Evolutionary conservation across 2,329 filamentous ascomycete genomes (phyloP), one percentile per base, ranked within the genome.

Genomic region (Bipolaris zeicola): DNA sequence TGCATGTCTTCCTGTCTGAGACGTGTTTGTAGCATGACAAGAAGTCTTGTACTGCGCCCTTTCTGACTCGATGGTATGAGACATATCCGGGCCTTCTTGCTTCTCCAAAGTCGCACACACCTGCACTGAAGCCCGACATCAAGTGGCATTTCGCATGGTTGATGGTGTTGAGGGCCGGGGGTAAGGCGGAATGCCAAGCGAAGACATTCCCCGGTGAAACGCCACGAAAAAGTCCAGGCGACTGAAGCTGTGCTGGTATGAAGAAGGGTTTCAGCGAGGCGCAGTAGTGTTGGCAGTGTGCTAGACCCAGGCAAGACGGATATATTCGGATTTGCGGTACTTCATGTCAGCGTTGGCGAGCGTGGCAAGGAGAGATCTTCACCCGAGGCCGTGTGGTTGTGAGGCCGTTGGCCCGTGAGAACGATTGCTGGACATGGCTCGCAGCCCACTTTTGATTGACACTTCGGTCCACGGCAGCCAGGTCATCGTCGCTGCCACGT

Each of bases 371-470:
- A 22, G 22, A 2, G 33, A 47, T 47, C 22, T 16, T 33, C 44
- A 13, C 6, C 22, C 26, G 26, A 26, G 24, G 28, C 38, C 11
- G 31, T 20, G 24, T 16, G 14, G n/a, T 18, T n/a, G 20, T 14
- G n/a, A 10, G 14, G 33, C 10, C 26, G 16, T 26, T 26, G 44
- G 14, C 31, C 33, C 31, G n/a, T 16, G n/a, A 26, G 20, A 16
- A 20, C 16, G 33, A 47, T 36, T 7, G 18, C 24, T 37, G 5
- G 20, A n/a, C 44, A 37, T n/a, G 44, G 20, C 18, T 37, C 16
- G 20, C 33, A 22, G 13, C 44, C 44, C 44, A 47, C 44, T 47
- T 47, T 47, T 47, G 44, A 37, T 47, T 36, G 13, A 37, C 44
- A 6, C 4, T 14, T 14, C 18, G 26, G 44, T 8, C 11, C 6